phyloP scores from a whole-genome alignment of 2,329 filamentous ascomycete species.

The Elsinoe perseae region DNA sequence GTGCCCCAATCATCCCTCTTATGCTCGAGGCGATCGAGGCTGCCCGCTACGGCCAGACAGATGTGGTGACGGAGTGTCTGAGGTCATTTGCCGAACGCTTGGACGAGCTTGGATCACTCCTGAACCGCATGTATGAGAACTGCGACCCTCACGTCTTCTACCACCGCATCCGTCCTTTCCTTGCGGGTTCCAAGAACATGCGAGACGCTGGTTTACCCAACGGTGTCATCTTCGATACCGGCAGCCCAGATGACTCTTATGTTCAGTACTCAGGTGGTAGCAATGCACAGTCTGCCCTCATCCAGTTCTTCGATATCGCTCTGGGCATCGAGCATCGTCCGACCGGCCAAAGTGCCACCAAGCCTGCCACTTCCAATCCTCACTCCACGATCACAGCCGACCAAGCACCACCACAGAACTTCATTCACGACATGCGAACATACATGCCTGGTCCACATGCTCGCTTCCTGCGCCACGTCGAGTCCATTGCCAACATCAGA shows the following conservation, averaged over 20 bases:
- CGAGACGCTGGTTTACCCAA: conserved; percentile 80
- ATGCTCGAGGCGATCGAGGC: conserved; percentile 85
- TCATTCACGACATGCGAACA: conserved; percentile 90
- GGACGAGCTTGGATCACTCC: conserved; percentile 69
- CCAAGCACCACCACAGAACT: conserved; percentile 58
- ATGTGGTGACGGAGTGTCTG: conserved; percentile 69
- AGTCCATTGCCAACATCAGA: conserved; percentile 75
- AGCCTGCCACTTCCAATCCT: conserved; percentile 31
- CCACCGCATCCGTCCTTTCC: conserved; percentile 87
- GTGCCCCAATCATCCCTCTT: conserved; percentile 74
- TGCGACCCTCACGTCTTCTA: conserved; percentile 96
- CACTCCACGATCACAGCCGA: conserved; percentile 28
- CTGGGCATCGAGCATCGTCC: conserved; percentile 85
- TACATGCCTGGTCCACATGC: conserved; percentile 96
- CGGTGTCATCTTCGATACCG: conserved; percentile 78
- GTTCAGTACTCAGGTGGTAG: conserved; percentile 87
- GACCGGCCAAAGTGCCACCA: conserved; percentile 62
- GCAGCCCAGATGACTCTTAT: conserved; percentile 51
- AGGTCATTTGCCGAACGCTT: conserved; percentile 76
- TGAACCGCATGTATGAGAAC: conserved; percentile 88
- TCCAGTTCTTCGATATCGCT: conserved; percentile 94
- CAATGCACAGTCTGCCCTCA: conserved; percentile 92
- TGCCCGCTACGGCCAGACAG: conserved; percentile 60
- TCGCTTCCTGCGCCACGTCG: conserved; percentile 76
- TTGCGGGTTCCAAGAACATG: conserved; percentile 98